A percentile compares a stretch with the other conserved stretches of the same genome.
Evolutionary conservation across 306 rosid species (phyloP).

Genomic region (Sicyos baderoa): DNA sequence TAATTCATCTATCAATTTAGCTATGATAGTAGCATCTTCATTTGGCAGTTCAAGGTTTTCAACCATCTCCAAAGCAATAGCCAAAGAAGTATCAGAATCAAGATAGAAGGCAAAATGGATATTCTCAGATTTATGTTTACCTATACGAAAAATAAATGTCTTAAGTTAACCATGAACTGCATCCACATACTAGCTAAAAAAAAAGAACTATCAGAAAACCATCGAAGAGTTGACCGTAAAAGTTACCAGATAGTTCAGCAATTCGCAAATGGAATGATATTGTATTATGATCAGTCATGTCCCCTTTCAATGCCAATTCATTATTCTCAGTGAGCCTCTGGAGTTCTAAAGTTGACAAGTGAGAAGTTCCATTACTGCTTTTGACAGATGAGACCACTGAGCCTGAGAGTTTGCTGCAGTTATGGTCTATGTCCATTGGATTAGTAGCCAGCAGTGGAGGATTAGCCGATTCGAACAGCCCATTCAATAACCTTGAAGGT

Average conservation of each 20-base stretch:
- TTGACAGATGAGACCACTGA: constrained; percentile 26
- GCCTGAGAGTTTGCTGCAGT: constrained; percentile 31
- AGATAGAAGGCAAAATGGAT: constrained; percentile 73
- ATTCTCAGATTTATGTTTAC: constrained; percentile 54
- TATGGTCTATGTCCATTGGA: constrained; percentile 57
- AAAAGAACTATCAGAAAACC: not conserved
- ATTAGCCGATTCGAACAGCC: constrained; percentile 23
- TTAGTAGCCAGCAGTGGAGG: constrained; percentile 32
- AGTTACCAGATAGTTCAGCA: constrained; percentile 43
- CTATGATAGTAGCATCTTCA: constrained; percentile 51
- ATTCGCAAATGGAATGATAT: constrained; percentile 49
- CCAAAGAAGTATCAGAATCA: constrained; percentile 56
- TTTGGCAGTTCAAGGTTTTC: constrained; percentile 55
- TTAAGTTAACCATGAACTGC: not conserved
- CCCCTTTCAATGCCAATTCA: constrained; percentile 56
- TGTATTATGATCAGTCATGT: constrained; percentile 39
- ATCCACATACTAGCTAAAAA: too few species aligned
- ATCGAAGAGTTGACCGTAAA: not conserved
- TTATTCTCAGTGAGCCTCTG: constrained; percentile 34
- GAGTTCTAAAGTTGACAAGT: constrained; percentile 34
- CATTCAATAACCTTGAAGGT: constrained; percentile 21
- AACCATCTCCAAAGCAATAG: constrained; percentile 91
- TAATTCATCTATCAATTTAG: constrained; percentile 57
- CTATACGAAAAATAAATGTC: constrained; percentile 12
- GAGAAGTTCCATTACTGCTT: constrained; percentile 30